phyloP scores from a whole-genome alignment of 352 stramenopile species.

The Pythium plurisporium region DNA sequence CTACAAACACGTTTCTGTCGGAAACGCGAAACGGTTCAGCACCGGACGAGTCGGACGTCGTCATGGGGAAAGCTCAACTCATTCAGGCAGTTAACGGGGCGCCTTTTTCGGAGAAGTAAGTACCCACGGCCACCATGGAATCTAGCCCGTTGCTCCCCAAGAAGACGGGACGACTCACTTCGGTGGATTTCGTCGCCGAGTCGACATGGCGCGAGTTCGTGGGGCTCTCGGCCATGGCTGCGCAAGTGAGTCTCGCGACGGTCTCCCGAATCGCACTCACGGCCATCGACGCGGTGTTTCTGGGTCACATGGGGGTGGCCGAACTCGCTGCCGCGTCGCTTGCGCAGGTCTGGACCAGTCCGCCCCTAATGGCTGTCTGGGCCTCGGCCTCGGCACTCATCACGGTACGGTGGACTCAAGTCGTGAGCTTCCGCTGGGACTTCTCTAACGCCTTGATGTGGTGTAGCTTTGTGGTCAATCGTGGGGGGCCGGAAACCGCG shows the following conservation, averaged over 20 bases:
- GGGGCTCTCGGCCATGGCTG: slow-evolving; percentile 53
- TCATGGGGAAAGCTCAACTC: neutral
- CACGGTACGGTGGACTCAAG: slow-evolving; percentile 28
- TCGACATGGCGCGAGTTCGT: slow-evolving; percentile 52
- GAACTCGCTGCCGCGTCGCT: slow-evolving; percentile 67
- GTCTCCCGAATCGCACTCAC: slow-evolving; percentile 57
- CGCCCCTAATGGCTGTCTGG: slow-evolving; percentile 61
- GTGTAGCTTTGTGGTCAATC: slow-evolving; percentile 63
- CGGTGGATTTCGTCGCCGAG: neutral
- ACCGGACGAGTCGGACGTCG: neutral
- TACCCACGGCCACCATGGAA: slow-evolving; percentile 20
- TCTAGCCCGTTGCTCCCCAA: slow-evolving; percentile 30
- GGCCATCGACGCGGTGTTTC: slow-evolving; percentile 71
- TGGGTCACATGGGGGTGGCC: slow-evolving; percentile 72
- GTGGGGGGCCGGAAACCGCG: slow-evolving; percentile 58
- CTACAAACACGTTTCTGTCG: neutral
- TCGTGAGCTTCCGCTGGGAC: neutral
- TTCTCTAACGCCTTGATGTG: too few relatives aligned
- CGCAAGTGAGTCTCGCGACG: slow-evolving; percentile 60
- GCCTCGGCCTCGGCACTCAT: slow-evolving; percentile 55
- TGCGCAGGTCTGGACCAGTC: slow-evolving; percentile 65
- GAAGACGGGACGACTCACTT: neutral
- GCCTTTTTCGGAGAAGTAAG: too few relatives aligned
- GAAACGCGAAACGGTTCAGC: slow-evolving; percentile 1
- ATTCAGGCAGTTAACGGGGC: neutral